Evolutionary conservation across 73 alveolate species (phyloP), one percentile per base, ranked within the genome.

Genomic region (Chromera velia): DNA sequence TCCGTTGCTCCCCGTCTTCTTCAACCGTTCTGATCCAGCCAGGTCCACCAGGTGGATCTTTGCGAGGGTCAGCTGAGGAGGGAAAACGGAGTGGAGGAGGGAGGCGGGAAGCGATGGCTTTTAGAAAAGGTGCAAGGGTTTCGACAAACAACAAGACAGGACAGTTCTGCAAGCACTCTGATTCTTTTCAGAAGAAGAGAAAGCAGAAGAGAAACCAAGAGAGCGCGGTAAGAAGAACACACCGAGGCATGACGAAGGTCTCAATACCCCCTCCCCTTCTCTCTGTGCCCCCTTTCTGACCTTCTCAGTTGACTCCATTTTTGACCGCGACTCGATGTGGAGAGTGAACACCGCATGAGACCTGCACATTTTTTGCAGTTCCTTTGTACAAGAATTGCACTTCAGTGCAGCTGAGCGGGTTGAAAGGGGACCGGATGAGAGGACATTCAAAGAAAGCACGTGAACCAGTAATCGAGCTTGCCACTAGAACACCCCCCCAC

Each of bases 11-110:
- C 94, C 98, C 7, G 98, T 92, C 88, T 97, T 96, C 88, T 97
- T 97, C 32, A 97, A 93, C 81, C 99, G 90, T 81, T 96, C 99
- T 62, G 96, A 86, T 31, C 99, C 99, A 22, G 99, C 99, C 81
- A 96, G 87, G 83, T 96, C 99, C 34, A 96, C 99, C 63, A 96
- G 77, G 77, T 96, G 97, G 81, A 96, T 86, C 89, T 97, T 97
- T 32, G 97, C 87, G 49, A 74, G 68, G 34, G 84, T 84, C 73
- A 78, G 77, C 82, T 75, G 45, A 32, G 72, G n/a, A n/a, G n/a
- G n/a, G n/a, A n/a, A n/a, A n/a, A n/a, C n/a, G n/a, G n/a, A n/a
- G n/a, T n/a, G n/a, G n/a, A n/a, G n/a, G n/a, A n/a, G n/a, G n/a
- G n/a, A n/a, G n/a, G n/a, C n/a, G n/a, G n/a, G n/a, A n/a, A n/a